Conservation (phyloP, 2,329 filamentous ascomycete species). For the Sphaerulina musiva region DNA sequence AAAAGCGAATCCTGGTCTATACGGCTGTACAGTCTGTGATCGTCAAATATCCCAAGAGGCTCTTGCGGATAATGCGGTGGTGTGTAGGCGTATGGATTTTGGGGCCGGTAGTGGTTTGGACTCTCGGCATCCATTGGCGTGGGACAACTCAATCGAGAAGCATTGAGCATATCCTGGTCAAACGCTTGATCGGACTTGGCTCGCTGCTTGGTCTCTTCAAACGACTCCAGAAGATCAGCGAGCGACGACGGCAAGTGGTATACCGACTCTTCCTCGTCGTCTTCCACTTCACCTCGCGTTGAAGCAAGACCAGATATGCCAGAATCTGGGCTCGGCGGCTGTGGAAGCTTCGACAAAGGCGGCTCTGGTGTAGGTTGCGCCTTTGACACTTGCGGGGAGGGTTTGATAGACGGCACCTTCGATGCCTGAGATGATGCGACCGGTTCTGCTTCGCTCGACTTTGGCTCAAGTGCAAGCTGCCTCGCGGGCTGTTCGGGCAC, state of each 20-base stretch:
- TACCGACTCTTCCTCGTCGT: conserved; percentile 61
- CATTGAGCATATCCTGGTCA: conserved; percentile 65
- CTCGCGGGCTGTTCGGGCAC: conserved; percentile 25
- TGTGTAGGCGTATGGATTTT: conserved; percentile 66
- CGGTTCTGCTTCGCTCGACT: conserved; percentile 19
- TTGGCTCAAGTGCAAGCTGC: conserved; percentile 27
- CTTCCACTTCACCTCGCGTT: conserved; percentile 48
- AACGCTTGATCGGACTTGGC: conserved; percentile 55
- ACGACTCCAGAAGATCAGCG: conserved; percentile 84
- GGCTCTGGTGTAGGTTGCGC: conserved; percentile 30
- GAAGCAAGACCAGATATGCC: conserved; percentile 33
- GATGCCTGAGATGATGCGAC: conserved; percentile 15
- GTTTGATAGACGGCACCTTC: conserved; percentile 25
- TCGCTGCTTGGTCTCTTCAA: conserved; percentile 72
- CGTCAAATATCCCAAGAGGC: conserved; percentile 83
- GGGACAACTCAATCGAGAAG: conserved; percentile 67
- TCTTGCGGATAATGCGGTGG: conserved; percentile 86
- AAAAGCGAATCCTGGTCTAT: conserved; percentile 96
- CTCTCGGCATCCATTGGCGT: conserved; percentile 73
- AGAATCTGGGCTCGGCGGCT: conserved; percentile 33
- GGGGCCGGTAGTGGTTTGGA: conserved; percentile 76
- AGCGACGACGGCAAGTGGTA: conserved; percentile 87
- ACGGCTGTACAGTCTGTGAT: conserved; percentile 75
- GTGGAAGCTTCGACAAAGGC: conserved; percentile 20
- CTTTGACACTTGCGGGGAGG: conserved; percentile 36